Percentiles rank a stretch among this genome's conserved stretches.
These are phyloP conservation scores for Cordyceps cateniannulata DNA, from an alignment of 2,329 filamentous ascomycete genomes.

Conservation along the genomic window DNA sequence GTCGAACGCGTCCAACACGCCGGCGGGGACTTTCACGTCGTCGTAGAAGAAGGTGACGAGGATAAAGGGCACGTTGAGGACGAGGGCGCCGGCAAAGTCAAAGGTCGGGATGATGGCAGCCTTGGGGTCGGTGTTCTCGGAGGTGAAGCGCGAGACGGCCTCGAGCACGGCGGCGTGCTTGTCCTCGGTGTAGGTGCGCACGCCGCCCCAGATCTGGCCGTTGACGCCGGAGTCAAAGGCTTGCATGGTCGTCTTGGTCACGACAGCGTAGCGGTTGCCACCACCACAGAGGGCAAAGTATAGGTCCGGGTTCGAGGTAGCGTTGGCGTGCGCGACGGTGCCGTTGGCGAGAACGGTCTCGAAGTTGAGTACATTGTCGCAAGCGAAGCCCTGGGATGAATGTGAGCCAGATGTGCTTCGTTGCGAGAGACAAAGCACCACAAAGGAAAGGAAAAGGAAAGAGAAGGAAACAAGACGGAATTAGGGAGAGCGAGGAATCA, in stretches of 20 bases:
- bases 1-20: slow-evolving; percentile 51
- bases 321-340: slow-evolving; percentile 32
- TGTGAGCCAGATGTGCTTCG: neutral
- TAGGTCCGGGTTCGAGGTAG: slow-evolving; percentile 30
- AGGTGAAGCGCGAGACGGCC: slow-evolving; percentile 13
- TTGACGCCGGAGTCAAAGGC: slow-evolving; percentile 7
- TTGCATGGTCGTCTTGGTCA: slow-evolving; percentile 18
- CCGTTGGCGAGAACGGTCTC: slow-evolving; percentile 39
- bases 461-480: neutral
- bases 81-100: slow-evolving; percentile 9
- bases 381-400: slow-evolving; percentile 27
- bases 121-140: slow-evolving; percentile 13
- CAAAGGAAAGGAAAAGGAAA: neutral
- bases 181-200: slow-evolving; percentile 10
- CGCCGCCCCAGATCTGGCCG: slow-evolving; percentile 14
- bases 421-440: too few relatives aligned
- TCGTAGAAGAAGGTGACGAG: slow-evolving; percentile 46
- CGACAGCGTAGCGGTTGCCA: slow-evolving; percentile 39
- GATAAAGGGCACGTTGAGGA: slow-evolving; percentile 10
- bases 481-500: neutral
- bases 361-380: slow-evolving; percentile 32
- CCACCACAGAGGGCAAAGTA: slow-evolving; percentile 41
- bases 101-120: slow-evolving; percentile 15
- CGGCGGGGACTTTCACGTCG: slow-evolving; percentile 43
- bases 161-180: slow-evolving; percentile 9